phyloP scores from a whole-genome alignment of 495 filamentous ascomycete species.

The Cairneyella variabilis region DNA sequence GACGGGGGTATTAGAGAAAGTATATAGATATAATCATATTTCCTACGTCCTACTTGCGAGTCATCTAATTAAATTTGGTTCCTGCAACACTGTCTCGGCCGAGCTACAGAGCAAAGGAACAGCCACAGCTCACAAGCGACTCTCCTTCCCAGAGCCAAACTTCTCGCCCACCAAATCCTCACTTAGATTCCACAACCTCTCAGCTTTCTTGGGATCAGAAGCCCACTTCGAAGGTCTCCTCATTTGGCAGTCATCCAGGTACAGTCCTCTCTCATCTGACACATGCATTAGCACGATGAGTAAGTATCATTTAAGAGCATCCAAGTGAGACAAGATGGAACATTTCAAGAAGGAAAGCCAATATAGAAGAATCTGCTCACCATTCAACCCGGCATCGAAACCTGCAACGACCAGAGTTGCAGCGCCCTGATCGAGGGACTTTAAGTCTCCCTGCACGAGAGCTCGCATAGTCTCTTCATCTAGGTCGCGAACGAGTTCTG shows the following conservation, averaged over 20 bases:
- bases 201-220: constrained; percentile 29
- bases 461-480: neutral
- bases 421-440: constrained; percentile 15
- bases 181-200: constrained; percentile 45
- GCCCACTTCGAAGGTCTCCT: constrained; percentile 15
- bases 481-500: constrained; percentile 7
- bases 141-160: constrained; percentile 25
- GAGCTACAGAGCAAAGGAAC: too few species aligned
- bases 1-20: too few species aligned
- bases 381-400: constrained; percentile 13
- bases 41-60: too few species aligned
- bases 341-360: too few species aligned
- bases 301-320: neutral
- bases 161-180: constrained; percentile 43
- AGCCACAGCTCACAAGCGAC: constrained; percentile 4
- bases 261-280: constrained; percentile 8
- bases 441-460: constrained; percentile 3
- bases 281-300: too few species aligned
- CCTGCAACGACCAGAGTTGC: constrained; percentile 22
- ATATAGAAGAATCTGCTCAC: too few species aligned
- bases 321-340: neutral
- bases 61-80: too few species aligned
- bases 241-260: constrained; percentile 20
- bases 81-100: too few species aligned
- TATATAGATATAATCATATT: too few species aligned